Evolutionary conservation across 805 yeast genomes (phyloP), one percentile per base, ranked within the genome.

Genomic region (Yarrowia sp.): DNA sequence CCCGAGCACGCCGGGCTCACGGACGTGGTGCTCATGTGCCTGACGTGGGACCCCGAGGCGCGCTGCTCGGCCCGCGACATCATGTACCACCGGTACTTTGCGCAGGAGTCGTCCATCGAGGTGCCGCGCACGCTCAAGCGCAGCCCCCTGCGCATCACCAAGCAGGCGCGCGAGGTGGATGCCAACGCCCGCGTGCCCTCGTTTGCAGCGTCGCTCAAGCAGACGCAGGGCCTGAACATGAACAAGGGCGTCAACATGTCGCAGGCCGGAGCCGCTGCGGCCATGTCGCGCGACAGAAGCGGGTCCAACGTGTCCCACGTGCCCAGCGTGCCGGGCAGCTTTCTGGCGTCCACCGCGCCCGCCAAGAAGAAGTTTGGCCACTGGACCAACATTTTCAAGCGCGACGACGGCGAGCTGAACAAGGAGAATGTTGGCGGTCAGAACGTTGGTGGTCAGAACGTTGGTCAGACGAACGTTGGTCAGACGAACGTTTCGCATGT

Each of bases 41-140:
- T 91, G 32, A 75, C 79, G 56, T 91, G 97, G 97, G 85, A 90
- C 72, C 96, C 97, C 1, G 72, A 73, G n/a, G 4, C 14, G 10
- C 67, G 74, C 12, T 64, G 64, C 41, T 25, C 67, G 4, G 66
- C 69, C 9, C 39, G 39, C 12, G 60, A 63, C 22, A 46, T 69
- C 31, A 60, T 69, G 38, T 29, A 29, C 13, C 47, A 38, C 27
- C 46, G 47, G 29, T 55, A 38, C 61, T 55, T 55, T 38, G 29
- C 36, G 21, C 46, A 21, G 25, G 58, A 51, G 42, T n/a, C 42
- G 16, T 14, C 58, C 14, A 35, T 35, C 24, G 58, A 51, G 42
- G 42, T 35, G 9, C 31, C 42, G 24, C 58, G 42, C 42, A 51
- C 58, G 3, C 58, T 51, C 58, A 51, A 51, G 24, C 58, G 58